phyloP scores from a whole-genome alignment of 106 monocot species.

The Narthecium ossifragum region DNA sequence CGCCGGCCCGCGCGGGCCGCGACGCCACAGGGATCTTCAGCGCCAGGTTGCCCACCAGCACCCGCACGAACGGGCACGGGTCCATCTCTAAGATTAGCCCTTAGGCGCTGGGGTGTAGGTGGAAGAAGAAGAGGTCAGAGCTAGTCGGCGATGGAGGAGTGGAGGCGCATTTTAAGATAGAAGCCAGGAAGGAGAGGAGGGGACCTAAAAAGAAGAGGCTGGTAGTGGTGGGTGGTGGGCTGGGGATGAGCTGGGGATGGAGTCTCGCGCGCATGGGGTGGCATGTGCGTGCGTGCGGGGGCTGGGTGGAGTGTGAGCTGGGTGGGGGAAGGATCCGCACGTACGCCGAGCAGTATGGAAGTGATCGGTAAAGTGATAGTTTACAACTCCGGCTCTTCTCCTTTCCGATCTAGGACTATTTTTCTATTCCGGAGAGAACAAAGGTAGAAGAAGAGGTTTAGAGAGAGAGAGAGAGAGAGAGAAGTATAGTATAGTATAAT shows the following conservation, averaged over 20 bases:
- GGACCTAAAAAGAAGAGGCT: neutral
- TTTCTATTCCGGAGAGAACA: no score
- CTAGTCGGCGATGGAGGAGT: neutral
- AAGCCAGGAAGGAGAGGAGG: neutral
- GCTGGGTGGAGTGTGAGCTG: neutral
- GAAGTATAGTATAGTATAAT: neutral
- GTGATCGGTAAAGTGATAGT: no score
- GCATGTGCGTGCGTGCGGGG: neutral
- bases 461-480: neutral
- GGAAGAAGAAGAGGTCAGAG: neutral
- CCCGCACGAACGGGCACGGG: constrained; percentile 84
- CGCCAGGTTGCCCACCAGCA: constrained; percentile 80
- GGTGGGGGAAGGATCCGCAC: neutral
- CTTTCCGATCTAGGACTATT: no score
- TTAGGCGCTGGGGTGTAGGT: neutral
- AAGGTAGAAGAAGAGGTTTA: neutral
- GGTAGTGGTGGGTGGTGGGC: neutral
- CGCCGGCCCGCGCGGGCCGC: constrained; percentile 59
- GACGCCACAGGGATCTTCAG: constrained; percentile 71
- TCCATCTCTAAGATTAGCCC: no score
- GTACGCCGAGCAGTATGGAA: neutral
- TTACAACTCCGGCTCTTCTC: no score
- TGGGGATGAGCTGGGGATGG: neutral
- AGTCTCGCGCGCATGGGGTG: neutral
- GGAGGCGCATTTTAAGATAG: neutral